phyloP scores from a whole-genome alignment of 495 filamentous ascomycete genomes.

The Podospora appendiculata region DNA sequence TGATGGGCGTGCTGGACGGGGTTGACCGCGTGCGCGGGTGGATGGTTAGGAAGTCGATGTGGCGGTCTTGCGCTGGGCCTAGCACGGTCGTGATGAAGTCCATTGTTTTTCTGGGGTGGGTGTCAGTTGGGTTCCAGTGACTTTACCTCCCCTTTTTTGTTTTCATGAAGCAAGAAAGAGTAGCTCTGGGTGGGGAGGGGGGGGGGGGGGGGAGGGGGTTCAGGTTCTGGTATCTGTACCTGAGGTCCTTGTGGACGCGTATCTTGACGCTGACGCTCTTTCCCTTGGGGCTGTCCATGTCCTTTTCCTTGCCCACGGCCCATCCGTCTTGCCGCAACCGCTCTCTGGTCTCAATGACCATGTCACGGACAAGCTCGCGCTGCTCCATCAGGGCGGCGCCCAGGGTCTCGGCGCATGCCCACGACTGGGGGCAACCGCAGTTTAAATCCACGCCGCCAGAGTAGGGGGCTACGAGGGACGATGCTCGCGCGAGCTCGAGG shows the following conservation, averaged over 20 bases:
- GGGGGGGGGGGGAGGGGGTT: too few relatives aligned
- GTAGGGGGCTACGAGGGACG: constrained; percentile 50
- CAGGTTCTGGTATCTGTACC: constrained; percentile 15
- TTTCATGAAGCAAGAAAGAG: too few relatives aligned
- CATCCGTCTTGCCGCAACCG: constrained; percentile 37
- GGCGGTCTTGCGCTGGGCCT: constrained; percentile 31
- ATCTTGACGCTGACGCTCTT: constrained; percentile 58
- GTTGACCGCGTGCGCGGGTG: constrained; percentile 52
- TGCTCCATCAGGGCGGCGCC: constrained; percentile 57
- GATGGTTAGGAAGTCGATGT: constrained; percentile 56
- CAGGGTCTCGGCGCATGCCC: constrained; percentile 55
- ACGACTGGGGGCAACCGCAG: constrained; percentile 63
- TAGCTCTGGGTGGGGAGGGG: too few relatives aligned
- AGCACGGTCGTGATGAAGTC: constrained; percentile 45
- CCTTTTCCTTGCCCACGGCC: constrained; percentile 28
- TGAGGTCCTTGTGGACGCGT: constrained; percentile 52
- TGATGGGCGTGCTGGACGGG: constrained; percentile 47
- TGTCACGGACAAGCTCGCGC: constrained; percentile 50
- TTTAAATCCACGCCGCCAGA: constrained; percentile 58
- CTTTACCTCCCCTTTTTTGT: too few relatives aligned
- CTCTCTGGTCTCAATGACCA: constrained; percentile 44
- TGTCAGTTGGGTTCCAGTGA: background rate
- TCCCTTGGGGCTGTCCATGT: constrained; percentile 23
- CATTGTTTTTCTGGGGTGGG: constrained; percentile 28
- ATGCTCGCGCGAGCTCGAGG: constrained; percentile 51